Conservation (phyloP, 2,329 filamentous ascomycete genomes). For the Talaromyces sp. region DNA sequence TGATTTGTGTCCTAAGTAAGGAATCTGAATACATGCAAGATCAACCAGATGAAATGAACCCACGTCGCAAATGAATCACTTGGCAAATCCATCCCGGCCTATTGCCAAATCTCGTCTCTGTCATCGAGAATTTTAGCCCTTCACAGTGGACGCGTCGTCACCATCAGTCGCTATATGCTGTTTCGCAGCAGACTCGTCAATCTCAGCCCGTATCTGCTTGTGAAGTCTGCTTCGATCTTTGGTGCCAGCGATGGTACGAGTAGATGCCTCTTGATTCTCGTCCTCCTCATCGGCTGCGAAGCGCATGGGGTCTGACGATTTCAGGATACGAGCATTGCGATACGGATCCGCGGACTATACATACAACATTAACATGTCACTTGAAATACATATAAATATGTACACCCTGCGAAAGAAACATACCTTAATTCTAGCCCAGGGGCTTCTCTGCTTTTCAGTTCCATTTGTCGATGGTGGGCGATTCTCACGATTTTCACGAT, state of each 20-base stretch:
- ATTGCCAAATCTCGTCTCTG: background rate
- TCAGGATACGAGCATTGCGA: background rate
- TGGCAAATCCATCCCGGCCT: background rate
- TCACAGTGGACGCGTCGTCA: background rate
- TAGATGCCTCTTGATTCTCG: background rate
- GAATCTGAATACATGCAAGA: background rate
- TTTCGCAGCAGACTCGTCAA: too few species aligned
- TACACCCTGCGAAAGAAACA: background rate
- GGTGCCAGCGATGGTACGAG: background rate
- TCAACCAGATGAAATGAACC: background rate
- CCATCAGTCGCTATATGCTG: background rate
- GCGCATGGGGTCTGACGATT: background rate
- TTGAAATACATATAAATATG: background rate
- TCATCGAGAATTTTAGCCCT: background rate
- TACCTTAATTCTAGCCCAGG: conserved; percentile 13
- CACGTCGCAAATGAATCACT: background rate
- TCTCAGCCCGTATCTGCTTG: background rate
- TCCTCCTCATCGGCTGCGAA: background rate
- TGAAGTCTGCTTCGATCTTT: background rate
- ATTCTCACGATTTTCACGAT: too few species aligned
- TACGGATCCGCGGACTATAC: conserved; percentile 3
- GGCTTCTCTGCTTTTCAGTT: background rate
- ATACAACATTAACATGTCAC: background rate
- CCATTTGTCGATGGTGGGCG: background rate
- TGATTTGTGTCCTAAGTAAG: too few species aligned